Percentiles rank a stretch among this genome's conserved stretches.
Conservation (phyloP, 306 rosid genomes). For the Pyrus communis region DNA sequence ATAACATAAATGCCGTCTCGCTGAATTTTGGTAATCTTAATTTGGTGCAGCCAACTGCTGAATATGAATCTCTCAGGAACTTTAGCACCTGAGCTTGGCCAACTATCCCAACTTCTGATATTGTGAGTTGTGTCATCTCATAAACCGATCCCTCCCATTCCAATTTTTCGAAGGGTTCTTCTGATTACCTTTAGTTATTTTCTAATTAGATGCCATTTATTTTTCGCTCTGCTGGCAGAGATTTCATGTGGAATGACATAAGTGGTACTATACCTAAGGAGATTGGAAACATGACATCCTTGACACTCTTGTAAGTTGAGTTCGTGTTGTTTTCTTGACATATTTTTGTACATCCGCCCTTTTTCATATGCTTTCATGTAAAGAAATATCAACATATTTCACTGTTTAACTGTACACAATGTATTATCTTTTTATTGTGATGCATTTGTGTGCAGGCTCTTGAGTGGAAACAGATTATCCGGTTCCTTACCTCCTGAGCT, state of each 20-base stretch:
- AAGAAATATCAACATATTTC: not conserved
- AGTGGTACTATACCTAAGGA: conserved; percentile 70
- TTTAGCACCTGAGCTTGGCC: conserved; percentile 64
- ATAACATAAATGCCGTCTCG: not conserved
- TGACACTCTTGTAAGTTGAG: conserved; percentile 71
- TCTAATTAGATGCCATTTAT: conserved; percentile 28
- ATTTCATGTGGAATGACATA: conserved; percentile 87
- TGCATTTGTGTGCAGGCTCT: conserved; percentile 31
- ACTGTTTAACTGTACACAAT: not conserved
- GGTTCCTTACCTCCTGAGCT: conserved; percentile 48
- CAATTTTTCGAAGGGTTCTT: not conserved
- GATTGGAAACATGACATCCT: conserved; percentile 51
- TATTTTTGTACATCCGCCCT: not conserved
- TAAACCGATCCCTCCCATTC: conserved; percentile 5
- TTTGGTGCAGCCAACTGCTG: conserved; percentile 56
- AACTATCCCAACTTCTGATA: conserved; percentile 46
- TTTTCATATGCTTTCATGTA: not conserved
- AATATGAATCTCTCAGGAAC: conserved; percentile 59
- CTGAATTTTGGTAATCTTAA: conserved; percentile 4
- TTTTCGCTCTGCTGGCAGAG: conserved; percentile 29
- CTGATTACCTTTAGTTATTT: conserved; percentile 6
- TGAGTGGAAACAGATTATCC: conserved; percentile 38
- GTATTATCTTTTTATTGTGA: not conserved
- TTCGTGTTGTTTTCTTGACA: not conserved
- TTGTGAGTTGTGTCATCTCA: conserved; percentile 43